phyloP scores from a whole-genome alignment of 2,329 filamentous ascomycete genomes.

The Gyromitra esculenta region DNA sequence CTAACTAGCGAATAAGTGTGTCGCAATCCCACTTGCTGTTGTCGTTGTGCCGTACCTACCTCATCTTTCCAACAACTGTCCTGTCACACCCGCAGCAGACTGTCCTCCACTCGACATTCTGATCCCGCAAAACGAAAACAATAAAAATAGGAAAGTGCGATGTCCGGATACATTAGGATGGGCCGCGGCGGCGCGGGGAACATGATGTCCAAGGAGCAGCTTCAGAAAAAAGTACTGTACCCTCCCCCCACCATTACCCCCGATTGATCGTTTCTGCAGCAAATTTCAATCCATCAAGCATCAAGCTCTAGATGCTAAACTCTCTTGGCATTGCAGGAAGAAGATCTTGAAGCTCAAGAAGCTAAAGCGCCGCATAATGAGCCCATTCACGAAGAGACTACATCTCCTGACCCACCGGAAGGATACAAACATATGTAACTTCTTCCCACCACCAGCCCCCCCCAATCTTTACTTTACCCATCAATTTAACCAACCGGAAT shows the following conservation, averaged over 20 bases:
- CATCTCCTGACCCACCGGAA: slow-evolving; percentile 33
- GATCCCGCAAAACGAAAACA: background rate
- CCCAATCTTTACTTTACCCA: background rate
- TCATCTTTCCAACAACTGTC: slow-evolving; percentile 31
- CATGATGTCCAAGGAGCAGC: slow-evolving; percentile 51
- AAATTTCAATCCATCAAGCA: slow-evolving; percentile 14
- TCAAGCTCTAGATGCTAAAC: slow-evolving; percentile 21
- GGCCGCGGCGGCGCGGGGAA: slow-evolving; percentile 55
- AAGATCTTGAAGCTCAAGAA: slow-evolving; percentile 53
- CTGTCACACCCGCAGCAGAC: slow-evolving; percentile 34
- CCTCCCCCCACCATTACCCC: slow-evolving; percentile 39
- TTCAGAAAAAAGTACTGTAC: slow-evolving; percentile 52
- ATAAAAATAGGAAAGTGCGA: slow-evolving; percentile 29
- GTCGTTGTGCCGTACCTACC: background rate
- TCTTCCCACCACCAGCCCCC: background rate
- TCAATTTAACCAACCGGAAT: slow-evolving; percentile 34
- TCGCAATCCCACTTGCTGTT: slow-evolving; percentile 8
- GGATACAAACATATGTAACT: slow-evolving; percentile 55
- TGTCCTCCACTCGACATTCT: background rate
- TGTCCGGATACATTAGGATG: slow-evolving; percentile 52
- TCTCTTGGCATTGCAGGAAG: slow-evolving; percentile 39
- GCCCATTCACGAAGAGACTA: slow-evolving; percentile 25
- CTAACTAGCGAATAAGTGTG: slow-evolving; percentile 18
- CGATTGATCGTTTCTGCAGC: slow-evolving; percentile 24
- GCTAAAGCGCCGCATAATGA: slow-evolving; percentile 39